Evolutionary conservation across 306 rosid species (phyloP).

Genomic region (Canavalia ensiformis): DNA sequence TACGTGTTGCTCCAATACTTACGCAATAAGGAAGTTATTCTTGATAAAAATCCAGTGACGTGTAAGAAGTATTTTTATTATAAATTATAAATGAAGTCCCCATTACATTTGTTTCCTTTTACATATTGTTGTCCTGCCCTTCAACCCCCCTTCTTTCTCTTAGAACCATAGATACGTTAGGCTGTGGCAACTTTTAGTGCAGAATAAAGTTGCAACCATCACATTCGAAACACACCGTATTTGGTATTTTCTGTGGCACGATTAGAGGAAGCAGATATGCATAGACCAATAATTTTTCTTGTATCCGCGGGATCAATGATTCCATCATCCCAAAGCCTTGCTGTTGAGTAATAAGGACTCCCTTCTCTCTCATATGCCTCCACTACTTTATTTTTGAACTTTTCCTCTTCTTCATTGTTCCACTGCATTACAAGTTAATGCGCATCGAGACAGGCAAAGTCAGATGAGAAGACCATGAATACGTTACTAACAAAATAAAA

Average conservation of each 20-base stretch:
- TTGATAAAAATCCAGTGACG: not conserved
- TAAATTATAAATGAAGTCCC: not conserved
- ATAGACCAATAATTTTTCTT: constrained; percentile 79
- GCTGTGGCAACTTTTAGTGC: constrained; percentile 20
- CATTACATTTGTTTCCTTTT: not conserved
- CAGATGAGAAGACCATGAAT: constrained; percentile 30
- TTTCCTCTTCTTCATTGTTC: constrained; percentile 90
- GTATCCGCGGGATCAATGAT: constrained; percentile 97
- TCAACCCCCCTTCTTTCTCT: not conserved
- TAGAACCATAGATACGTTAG: constrained; percentile 4
- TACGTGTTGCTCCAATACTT: no score
- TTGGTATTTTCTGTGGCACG: constrained; percentile 75
- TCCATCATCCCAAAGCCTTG: constrained; percentile 97
- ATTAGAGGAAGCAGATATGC: constrained; percentile 80
- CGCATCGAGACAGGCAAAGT: not conserved
- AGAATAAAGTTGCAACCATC: constrained; percentile 36
- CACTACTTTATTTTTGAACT: constrained; percentile 75
- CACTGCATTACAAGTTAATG: constrained; percentile 61
- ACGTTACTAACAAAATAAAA: not conserved
- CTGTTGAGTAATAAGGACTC: constrained; percentile 90
- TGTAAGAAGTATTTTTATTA: constrained; percentile 14
- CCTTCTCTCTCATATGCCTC: constrained; percentile 91
- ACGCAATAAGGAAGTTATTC: no score
- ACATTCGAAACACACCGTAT: constrained; percentile 96
- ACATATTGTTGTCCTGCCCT: not conserved